A percentile compares a stretch with the other conserved stretches of the same genome.
Evolutionary conservation across 495 filamentous ascomycete species (phyloP).

Genomic region (Neurospora pannonica): DNA sequence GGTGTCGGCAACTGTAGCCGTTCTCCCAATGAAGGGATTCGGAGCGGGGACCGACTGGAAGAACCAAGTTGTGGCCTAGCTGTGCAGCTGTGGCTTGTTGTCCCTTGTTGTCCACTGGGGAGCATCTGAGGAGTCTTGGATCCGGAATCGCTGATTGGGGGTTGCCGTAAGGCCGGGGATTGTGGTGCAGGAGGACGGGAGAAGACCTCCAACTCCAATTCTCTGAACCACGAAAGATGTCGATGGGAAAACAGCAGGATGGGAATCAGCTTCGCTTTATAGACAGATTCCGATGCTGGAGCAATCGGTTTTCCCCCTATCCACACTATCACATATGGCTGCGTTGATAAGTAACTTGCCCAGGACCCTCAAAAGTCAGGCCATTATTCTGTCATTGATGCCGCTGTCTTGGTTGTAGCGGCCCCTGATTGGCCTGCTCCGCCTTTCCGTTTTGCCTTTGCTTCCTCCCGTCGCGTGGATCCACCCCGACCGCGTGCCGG

Average conservation of each 20-base stretch:
- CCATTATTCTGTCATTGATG: constrained; percentile 8
- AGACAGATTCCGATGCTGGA: background rate
- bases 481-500: background rate
- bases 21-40: background rate
- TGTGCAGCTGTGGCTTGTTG: background rate
- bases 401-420: background rate
- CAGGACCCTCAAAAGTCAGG: constrained; percentile 5
- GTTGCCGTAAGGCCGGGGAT: background rate
- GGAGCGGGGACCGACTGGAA: background rate
- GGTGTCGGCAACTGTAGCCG: background rate
- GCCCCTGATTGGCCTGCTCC: background rate
- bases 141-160: background rate
- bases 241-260: background rate
- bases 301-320: background rate
- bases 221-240: background rate
- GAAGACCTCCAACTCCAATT: background rate
- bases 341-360: background rate
- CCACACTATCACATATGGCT: background rate
- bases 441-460: background rate
- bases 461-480: background rate
- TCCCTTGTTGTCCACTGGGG: background rate
- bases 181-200: background rate
- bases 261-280: background rate
- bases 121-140: background rate
- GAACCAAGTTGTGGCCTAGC: background rate